Conservation (phyloP, 2,329 filamentous ascomycete genomes). For the Xylaria sp. region DNA sequence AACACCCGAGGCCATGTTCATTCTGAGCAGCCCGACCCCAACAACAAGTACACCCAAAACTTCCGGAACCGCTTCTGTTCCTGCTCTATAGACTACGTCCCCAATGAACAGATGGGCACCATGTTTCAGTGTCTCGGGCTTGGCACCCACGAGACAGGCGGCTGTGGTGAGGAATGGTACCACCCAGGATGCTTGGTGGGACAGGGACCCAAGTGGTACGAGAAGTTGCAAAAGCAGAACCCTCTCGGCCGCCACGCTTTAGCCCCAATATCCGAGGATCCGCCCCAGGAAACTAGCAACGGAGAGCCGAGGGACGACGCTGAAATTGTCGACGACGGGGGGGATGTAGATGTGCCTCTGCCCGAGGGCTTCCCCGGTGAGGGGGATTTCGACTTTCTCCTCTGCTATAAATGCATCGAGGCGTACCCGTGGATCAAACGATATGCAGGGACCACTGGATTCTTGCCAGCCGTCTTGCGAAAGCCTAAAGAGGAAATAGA, state of each 20-base stretch:
- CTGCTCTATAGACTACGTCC: conserved; percentile 88
- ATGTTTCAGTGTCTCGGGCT: conserved; percentile 98
- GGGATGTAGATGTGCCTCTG: conserved; percentile 73
- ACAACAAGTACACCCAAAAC: conserved; percentile 95
- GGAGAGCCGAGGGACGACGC: conserved; percentile 40
- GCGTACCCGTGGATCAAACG: conserved; percentile 90
- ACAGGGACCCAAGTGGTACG: conserved; percentile 77
- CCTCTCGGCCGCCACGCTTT: conserved; percentile 50
- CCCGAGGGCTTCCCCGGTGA: conserved; percentile 90
- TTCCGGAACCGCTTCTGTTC: conserved; percentile 93
- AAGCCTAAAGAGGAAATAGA: conserved; percentile 35
- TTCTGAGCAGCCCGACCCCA: conserved; percentile 75
- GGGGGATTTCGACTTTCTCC: conserved; percentile 87
- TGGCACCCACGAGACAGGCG: conserved; percentile 81
- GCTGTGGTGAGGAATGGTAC: conserved; percentile 98
- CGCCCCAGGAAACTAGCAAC: conserved; percentile 44
- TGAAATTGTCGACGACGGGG: conserved; percentile 56
- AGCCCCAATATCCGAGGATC: conserved; percentile 63
- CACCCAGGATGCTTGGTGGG: conserved; percentile 93
- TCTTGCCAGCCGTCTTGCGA: conserved; percentile 75
- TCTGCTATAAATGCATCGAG: conserved; percentile 94
- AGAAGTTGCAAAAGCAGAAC: conserved; percentile 58
- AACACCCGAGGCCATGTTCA: conserved; percentile 81
- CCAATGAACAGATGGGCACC: conserved; percentile 89
- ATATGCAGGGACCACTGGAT: conserved; percentile 84